Evolutionary conservation across 257 asterid genomes (phyloP).

Genomic region (Ophiorrhiza pumila): DNA sequence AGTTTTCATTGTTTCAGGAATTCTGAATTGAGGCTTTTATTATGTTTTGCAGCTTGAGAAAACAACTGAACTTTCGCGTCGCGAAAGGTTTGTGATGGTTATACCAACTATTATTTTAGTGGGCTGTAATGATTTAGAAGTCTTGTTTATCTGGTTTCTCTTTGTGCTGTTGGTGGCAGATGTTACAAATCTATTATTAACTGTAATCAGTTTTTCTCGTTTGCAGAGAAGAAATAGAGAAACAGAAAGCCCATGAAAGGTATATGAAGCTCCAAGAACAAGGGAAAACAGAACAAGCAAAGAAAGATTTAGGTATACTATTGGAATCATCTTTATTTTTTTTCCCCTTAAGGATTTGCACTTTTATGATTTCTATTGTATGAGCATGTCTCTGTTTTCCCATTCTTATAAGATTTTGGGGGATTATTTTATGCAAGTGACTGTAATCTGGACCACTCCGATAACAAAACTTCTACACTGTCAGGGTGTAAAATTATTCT

Average conservation of each 20-base stretch:
- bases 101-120: background rate
- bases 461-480: background rate
- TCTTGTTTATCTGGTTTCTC: background rate
- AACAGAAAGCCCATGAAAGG: constrained; percentile 85
- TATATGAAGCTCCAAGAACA: constrained; percentile 97
- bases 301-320: constrained; percentile 79
- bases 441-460: background rate
- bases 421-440: background rate
- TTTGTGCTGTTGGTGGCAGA: background rate
- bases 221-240: constrained; percentile 92
- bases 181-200: background rate
- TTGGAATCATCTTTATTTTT: background rate
- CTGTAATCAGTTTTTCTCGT: constrained; percentile 7
- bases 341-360: background rate
- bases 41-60: constrained; percentile 60
- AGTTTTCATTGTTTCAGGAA: background rate
- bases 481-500: background rate
- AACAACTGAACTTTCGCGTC: constrained; percentile 89
- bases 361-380: background rate
- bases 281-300: constrained; percentile 95
- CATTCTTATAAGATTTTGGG: background rate
- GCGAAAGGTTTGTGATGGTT: constrained; percentile 63
- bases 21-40: constrained; percentile 10
- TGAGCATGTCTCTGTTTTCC: too few relatives aligned
- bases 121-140: background rate